Conservation (phyloP, 2,329 filamentous ascomycete species). For the Colletotrichum tropicicola region DNA sequence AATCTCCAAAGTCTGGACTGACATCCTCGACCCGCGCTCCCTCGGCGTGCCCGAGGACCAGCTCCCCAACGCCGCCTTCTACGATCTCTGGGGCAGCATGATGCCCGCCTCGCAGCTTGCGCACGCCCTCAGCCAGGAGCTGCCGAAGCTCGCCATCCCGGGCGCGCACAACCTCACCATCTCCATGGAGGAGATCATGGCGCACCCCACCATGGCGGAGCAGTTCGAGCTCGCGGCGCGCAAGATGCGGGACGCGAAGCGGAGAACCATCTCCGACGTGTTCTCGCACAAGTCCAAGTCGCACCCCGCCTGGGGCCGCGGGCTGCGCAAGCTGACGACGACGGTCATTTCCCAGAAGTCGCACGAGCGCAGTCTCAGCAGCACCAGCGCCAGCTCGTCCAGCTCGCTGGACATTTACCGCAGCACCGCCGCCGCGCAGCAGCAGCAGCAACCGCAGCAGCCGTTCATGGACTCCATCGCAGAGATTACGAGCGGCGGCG, state of each 20-base stretch:
- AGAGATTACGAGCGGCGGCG: neutral
- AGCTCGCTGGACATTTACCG: constrained; percentile 6
- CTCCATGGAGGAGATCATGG: constrained; percentile 58
- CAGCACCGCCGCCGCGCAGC: neutral
- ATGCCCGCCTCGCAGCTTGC: constrained; percentile 58
- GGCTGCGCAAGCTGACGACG: constrained; percentile 21
- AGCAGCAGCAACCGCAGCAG: neutral
- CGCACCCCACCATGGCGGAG: constrained; percentile 57
- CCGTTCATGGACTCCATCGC: constrained; percentile 14
- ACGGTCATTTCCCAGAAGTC: neutral
- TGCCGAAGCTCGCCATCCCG: constrained; percentile 46
- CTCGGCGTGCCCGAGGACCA: constrained; percentile 50
- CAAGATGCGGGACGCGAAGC: constrained; percentile 34
- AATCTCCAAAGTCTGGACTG: constrained; percentile 54
- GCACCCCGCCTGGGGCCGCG: constrained; percentile 18
- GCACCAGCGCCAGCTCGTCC: constrained; percentile 12
- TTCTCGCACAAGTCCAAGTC: constrained; percentile 31
- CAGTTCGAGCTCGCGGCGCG: constrained; percentile 55
- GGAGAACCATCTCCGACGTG: constrained; percentile 21
- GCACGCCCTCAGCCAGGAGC: constrained; percentile 51
- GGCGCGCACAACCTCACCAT: constrained; percentile 49
- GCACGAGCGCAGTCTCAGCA: neutral
- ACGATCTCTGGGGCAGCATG: constrained; percentile 59
- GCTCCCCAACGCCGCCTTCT: constrained; percentile 57
- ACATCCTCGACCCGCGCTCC: constrained; percentile 49